Evolutionary conservation across 1,284 basidiomycete genomes (phyloP).

Genomic region (Tilletia walkeri): DNA sequence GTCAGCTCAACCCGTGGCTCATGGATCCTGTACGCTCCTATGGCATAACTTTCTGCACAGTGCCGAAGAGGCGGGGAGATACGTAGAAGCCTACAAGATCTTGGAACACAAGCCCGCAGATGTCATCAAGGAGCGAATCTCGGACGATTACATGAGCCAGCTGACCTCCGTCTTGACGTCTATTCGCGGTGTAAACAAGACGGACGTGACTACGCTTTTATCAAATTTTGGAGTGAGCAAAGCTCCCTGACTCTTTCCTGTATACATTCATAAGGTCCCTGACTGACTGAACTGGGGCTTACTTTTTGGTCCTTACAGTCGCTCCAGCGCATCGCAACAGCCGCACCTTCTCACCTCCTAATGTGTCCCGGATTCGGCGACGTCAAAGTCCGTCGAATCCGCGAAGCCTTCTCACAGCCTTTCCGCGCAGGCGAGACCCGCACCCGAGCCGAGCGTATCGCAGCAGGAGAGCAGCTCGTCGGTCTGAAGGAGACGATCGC

Average conservation of each 20-base stretch:
- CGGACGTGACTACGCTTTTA: constrained; percentile 89
- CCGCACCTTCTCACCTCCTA: constrained; percentile 68
- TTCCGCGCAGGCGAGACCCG: constrained; percentile 63
- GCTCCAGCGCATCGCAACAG: constrained; percentile 63
- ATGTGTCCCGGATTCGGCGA: constrained; percentile 90
- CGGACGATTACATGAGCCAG: constrained; percentile 80
- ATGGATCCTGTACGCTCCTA: background rate
- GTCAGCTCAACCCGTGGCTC: background rate
- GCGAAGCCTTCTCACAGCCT: constrained; percentile 61
- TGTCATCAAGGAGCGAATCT: constrained; percentile 86
- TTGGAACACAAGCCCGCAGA: constrained; percentile 92
- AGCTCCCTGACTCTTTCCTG: background rate
- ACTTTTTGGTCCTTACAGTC: constrained; percentile 62
- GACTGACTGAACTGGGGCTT: no score
- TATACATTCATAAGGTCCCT: background rate
- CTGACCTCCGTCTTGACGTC: constrained; percentile 82
- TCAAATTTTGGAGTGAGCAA: constrained; percentile 85
- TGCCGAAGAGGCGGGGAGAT: constrained; percentile 82
- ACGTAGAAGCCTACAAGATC: constrained; percentile 85
- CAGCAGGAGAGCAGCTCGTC: constrained; percentile 5
- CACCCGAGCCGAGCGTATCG: constrained; percentile 59
- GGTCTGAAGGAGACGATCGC: constrained; percentile 11
- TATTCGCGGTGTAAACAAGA: constrained; percentile 93
- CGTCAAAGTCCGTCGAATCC: constrained; percentile 75
- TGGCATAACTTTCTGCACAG: constrained; percentile 58